phyloP scores from a whole-genome alignment of 2,329 filamentous ascomycete genomes.

The Onygenales sp. region DNA sequence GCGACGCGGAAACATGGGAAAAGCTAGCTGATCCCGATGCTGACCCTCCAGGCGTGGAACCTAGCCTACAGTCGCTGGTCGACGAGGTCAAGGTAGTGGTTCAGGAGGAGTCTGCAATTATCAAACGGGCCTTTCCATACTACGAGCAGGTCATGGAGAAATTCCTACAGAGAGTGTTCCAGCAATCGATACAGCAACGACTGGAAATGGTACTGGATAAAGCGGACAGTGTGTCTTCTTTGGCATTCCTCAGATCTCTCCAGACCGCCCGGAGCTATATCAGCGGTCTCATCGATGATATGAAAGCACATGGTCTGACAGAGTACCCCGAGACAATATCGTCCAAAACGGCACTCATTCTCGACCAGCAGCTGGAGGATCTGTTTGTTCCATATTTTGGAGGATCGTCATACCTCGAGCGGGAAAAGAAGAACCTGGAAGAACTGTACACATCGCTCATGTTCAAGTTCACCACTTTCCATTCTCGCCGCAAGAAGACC shows the following conservation, averaged over 20 bases:
- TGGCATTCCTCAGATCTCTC: conserved; percentile 82
- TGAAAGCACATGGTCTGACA: conserved; percentile 88
- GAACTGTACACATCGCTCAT: conserved; percentile 82
- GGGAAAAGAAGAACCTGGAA: conserved; percentile 59
- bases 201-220: conserved; percentile 94
- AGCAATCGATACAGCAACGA: conserved; percentile 94
- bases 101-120: conserved; percentile 94
- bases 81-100: conserved; percentile 94
- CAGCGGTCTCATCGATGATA: conserved; percentile 74
- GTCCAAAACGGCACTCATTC: conserved; percentile 63
- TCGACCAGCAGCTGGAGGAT: conserved; percentile 60
- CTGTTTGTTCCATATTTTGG: conserved; percentile 58
- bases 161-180: conserved; percentile 92
- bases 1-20: conserved; percentile 62
- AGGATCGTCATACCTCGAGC: conserved; percentile 56
- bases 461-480: conserved; percentile 96
- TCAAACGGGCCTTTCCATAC: conserved; percentile 91
- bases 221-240: conserved; percentile 78
- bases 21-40: conserved; percentile 87
- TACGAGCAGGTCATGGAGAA: conserved; percentile 88
- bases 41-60: conserved; percentile 83
- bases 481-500: conserved; percentile 68
- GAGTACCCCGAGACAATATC: conserved; percentile 91
- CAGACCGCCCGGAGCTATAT: conserved; percentile 90
- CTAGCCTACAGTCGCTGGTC: conserved; percentile 79